Conservation (phyloP, 805 yeast species). For the Lachancea thermotolerans region DNA sequence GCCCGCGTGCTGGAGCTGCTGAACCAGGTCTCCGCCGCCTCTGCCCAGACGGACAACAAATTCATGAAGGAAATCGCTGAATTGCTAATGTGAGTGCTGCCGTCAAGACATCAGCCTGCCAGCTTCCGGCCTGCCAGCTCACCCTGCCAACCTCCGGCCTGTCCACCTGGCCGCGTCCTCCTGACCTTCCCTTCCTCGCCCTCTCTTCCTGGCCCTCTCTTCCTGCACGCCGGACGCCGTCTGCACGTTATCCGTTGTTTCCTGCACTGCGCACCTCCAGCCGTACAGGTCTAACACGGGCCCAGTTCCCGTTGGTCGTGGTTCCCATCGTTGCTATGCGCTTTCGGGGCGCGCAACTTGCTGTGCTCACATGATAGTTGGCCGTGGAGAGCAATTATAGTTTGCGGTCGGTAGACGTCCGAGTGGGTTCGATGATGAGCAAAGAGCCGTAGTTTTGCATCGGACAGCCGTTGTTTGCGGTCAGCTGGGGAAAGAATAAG, state of each 20-base stretch:
- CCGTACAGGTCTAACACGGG: no score
- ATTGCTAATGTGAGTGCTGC: conserved; percentile 1
- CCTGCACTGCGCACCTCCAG: no score
- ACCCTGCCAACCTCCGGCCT: no score
- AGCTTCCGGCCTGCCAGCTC: no score
- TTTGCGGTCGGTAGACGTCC: not conserved
- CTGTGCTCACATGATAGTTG: not conserved
- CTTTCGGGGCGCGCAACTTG: not conserved
- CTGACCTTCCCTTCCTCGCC: no score
- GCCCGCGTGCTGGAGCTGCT: conserved; percentile 19
- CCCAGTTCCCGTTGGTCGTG: not conserved
- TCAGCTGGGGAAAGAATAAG: not conserved
- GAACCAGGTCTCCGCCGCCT: conserved; percentile 6
- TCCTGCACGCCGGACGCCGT: no score
- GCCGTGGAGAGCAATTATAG: not conserved
- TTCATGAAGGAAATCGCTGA: conserved; percentile 5
- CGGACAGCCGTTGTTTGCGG: no score
- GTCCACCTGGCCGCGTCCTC: no score
- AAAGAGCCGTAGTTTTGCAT: not conserved
- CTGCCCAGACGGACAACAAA: conserved; percentile 4
- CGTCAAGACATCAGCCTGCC: no score
- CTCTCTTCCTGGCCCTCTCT: no score
- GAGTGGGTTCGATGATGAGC: not conserved
- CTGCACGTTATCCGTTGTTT: no score
- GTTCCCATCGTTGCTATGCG: not conserved